phyloP scores from a whole-genome alignment of 768 basidiomycete species.

The Mycena galopus region DNA sequence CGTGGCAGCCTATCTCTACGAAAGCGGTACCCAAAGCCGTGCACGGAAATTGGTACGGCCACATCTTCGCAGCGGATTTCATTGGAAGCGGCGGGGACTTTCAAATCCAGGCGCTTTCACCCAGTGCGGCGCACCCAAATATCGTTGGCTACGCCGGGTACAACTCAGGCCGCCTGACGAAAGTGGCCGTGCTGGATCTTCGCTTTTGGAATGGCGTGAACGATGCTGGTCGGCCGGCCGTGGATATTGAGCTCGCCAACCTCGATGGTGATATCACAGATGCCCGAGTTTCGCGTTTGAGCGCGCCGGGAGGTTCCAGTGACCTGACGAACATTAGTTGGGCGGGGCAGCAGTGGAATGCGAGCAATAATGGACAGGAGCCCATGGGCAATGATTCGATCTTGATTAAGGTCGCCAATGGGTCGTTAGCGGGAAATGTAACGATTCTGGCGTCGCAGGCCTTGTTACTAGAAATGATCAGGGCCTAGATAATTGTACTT shows the following conservation, averaged over 20 bases:
- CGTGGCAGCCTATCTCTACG: constrained; percentile 7
- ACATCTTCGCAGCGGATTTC: constrained; percentile 8
- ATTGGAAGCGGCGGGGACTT: constrained; percentile 4
- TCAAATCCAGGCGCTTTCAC: background rate
- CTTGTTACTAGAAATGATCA: too few species aligned
- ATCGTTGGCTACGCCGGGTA: constrained; percentile 21
- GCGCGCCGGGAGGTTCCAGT: background rate
- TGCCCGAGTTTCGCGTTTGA: constrained; percentile 17
- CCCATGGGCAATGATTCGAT: constrained; percentile 7
- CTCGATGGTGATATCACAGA: background rate
- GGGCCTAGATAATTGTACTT: too few species aligned
- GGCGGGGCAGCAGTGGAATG: constrained; percentile 13
- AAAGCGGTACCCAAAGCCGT: background rate
- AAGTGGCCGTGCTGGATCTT: constrained; percentile 13
- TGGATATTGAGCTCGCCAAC: background rate
- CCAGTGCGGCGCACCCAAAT: background rate
- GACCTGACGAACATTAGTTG: background rate
- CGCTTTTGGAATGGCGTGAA: constrained; percentile 1
- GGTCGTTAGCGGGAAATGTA: constrained; percentile 6
- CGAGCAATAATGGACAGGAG: constrained; percentile 11
- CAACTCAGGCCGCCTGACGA: background rate
- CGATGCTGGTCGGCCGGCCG: background rate
- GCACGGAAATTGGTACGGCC: constrained; percentile 5
- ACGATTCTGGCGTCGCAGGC: constrained; percentile 10
- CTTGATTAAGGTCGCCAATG: constrained; percentile 8